Percentiles rank a stretch among this genome's conserved stretches.
Evolutionary conservation across 1,284 basidiomycete species (phyloP).

Genomic region (Tilletia walkeri): DNA sequence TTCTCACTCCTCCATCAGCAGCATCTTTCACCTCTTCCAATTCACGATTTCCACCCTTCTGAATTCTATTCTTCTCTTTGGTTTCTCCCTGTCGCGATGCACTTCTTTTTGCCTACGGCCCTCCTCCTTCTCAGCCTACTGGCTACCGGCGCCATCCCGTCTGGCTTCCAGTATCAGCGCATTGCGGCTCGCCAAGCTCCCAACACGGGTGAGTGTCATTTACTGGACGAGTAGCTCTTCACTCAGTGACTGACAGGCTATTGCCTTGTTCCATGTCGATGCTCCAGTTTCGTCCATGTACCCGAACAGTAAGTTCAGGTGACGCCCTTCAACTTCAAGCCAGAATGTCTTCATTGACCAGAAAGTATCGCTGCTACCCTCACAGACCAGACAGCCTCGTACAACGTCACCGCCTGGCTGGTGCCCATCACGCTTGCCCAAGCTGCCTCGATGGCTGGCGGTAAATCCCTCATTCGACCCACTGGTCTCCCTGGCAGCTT

Average conservation of each 20-base stretch:
- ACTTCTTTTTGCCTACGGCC: not conserved
- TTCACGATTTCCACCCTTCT: not conserved
- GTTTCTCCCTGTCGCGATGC: not conserved
- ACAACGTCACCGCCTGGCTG: conserved; percentile 7
- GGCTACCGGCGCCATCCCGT: not conserved
- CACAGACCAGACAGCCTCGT: conserved; percentile 9
- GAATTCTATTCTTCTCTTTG: not conserved
- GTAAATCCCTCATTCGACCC: not conserved
- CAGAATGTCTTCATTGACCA: not conserved
- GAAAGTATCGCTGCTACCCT: not conserved
- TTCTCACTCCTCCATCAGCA: conserved; percentile 59
- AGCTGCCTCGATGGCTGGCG: conserved; percentile 7
- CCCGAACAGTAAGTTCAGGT: not conserved
- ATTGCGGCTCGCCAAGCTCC: conserved; percentile 5
- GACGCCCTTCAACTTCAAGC: not conserved
- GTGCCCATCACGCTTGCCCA: conserved; percentile 9
- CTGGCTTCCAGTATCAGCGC: not conserved
- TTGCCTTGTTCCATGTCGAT: not conserved
- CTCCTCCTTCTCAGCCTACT: conserved; percentile 20
- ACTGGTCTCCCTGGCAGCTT: not conserved
- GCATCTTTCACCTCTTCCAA: not conserved
- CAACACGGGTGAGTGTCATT: not conserved
- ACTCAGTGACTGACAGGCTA: not conserved
- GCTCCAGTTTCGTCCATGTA: not conserved
- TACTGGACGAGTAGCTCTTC: not conserved